A percentile compares a stretch with the other conserved stretches of the same genome.
Evolutionary conservation across 805 yeast genomes (phyloP).

Genomic region (Yarrowia sp.): DNA sequence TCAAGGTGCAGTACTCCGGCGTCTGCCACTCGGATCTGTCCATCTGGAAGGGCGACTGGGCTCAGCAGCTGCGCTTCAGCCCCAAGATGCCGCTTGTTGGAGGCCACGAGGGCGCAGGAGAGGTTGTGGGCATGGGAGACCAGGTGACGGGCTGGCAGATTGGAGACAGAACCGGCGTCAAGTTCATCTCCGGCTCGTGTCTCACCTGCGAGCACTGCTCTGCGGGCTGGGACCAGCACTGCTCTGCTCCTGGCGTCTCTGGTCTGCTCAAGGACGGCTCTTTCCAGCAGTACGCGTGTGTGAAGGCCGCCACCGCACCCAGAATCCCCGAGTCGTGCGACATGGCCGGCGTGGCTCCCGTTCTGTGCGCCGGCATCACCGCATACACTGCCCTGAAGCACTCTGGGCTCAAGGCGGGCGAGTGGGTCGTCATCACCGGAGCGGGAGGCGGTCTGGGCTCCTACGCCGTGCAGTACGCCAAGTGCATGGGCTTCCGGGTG

Average conservation of each 20-base stretch:
- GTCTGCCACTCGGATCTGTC: conserved; percentile 93
- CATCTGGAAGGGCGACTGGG: conserved; percentile 93
- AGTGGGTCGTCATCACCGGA: conserved; percentile 75
- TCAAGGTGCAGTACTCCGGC: conserved; percentile 83
- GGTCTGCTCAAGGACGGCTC: conserved; percentile 91
- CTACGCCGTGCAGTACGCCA: conserved; percentile 70
- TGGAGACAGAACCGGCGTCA: conserved; percentile 80
- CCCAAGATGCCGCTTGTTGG: conserved; percentile 76
- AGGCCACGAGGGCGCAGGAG: conserved; percentile 90
- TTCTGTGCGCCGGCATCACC: conserved; percentile 88
- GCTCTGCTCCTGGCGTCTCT: conserved; percentile 67
- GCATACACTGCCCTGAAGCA: conserved; percentile 87
- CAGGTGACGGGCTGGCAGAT: conserved; percentile 67
- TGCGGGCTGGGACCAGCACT: conserved; percentile 64
- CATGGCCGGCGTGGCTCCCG: conserved; percentile 73
- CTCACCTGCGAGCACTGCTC: conserved; percentile 73
- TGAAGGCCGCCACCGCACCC: conserved; percentile 85
- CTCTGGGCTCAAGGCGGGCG: conserved; percentile 64
- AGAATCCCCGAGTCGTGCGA: conserved; percentile 70
- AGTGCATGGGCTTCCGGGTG: conserved; percentile 73
- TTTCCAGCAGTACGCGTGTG: conserved; percentile 87
- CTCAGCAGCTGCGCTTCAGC: conserved; percentile 85
- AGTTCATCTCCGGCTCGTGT: conserved; percentile 81
- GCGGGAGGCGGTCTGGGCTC: conserved; percentile 82
- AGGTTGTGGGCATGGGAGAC: conserved; percentile 72